These are phyloP conservation scores for Dichotomopilus funicola DNA, from an alignment of 2,329 filamentous ascomycete species.

Conservation along the genomic window DNA sequence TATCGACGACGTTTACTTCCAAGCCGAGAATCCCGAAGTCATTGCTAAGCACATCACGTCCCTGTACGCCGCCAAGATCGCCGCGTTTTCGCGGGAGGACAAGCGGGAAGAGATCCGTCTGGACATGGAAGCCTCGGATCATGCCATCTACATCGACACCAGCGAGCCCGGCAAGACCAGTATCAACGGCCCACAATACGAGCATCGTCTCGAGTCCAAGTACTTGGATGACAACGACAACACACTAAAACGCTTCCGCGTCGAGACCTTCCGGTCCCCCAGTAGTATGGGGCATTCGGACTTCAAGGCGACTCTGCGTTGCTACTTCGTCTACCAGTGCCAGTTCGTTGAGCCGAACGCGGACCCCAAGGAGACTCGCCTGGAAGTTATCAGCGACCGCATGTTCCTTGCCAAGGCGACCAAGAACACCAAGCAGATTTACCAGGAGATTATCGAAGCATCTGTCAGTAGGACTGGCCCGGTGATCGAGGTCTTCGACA, in stretches of 20 bases:
- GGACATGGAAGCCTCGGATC: slow-evolving; percentile 90
- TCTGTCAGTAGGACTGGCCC: slow-evolving; percentile 82
- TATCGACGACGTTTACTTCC: slow-evolving; percentile 98
- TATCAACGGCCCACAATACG: slow-evolving; percentile 78
- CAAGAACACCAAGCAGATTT: slow-evolving; percentile 89
- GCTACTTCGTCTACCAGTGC: slow-evolving; percentile 98
- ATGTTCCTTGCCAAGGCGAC: slow-evolving; percentile 96
- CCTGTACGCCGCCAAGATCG: slow-evolving; percentile 93
- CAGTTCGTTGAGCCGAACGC: slow-evolving; percentile 76
- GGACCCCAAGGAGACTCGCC: slow-evolving; percentile 69
- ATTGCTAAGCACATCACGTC: slow-evolving; percentile 94
- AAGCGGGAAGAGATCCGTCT: slow-evolving; percentile 90
- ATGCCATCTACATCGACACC: slow-evolving; percentile 98
- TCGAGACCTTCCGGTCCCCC: slow-evolving; percentile 94
- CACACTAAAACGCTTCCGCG: slow-evolving; percentile 70
- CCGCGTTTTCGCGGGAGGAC: slow-evolving; percentile 86
- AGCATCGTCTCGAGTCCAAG: slow-evolving; percentile 88
- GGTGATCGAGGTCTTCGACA: slow-evolving; percentile 96
- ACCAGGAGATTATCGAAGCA: slow-evolving; percentile 85
- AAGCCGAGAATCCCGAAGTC: slow-evolving; percentile 76
- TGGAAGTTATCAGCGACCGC: slow-evolving; percentile 87
- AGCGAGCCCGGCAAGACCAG: slow-evolving; percentile 79
- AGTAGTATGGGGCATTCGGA: slow-evolving; percentile 65
- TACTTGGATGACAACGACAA: slow-evolving; percentile 73
- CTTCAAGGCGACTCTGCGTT: slow-evolving; percentile 78